Conservation (phyloP, 257 asterid genomes). For the Anisodus tanguticus region DNA sequence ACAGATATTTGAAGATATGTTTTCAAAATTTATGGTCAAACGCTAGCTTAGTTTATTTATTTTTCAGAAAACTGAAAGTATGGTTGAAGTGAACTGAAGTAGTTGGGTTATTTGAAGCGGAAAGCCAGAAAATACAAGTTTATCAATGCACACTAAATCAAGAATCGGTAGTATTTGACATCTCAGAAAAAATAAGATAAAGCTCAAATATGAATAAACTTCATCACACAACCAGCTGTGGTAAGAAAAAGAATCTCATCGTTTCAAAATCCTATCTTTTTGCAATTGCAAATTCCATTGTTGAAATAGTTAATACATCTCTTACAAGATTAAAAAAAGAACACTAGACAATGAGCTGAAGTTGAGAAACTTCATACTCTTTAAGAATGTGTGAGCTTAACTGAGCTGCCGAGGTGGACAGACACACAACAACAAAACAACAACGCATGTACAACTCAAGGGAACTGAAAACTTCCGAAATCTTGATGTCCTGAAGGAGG, state of each 20-base stretch:
- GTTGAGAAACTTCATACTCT: constrained; percentile 39
- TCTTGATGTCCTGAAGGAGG: constrained; percentile 66
- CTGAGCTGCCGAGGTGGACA: constrained; percentile 32
- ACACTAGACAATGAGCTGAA: constrained; percentile 31
- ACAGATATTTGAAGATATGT: no score
- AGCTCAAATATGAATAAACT: not conserved
- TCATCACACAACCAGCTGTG: not conserved
- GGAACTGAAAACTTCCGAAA: constrained; percentile 46
- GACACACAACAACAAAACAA: not conserved
- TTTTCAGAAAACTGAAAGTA: not conserved
- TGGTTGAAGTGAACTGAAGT: not conserved
- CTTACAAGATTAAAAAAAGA: not conserved
- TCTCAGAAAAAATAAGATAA: not conserved
- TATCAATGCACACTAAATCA: not conserved
- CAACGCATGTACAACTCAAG: constrained; percentile 35
- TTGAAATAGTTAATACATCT: no score
- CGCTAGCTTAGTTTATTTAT: no score
- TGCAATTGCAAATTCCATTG: not conserved
- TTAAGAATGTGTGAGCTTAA: not conserved
- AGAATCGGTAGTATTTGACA: not conserved
- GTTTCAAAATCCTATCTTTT: not conserved
- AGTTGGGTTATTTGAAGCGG: not conserved
- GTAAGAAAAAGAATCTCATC: not conserved
- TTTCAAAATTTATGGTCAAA: no score
- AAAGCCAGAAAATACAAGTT: not conserved